Evolutionary conservation across 1,284 basidiomycete genomes (phyloP), one percentile per base, ranked within the genome.

Genomic region (Schizopora paradoxa): DNA sequence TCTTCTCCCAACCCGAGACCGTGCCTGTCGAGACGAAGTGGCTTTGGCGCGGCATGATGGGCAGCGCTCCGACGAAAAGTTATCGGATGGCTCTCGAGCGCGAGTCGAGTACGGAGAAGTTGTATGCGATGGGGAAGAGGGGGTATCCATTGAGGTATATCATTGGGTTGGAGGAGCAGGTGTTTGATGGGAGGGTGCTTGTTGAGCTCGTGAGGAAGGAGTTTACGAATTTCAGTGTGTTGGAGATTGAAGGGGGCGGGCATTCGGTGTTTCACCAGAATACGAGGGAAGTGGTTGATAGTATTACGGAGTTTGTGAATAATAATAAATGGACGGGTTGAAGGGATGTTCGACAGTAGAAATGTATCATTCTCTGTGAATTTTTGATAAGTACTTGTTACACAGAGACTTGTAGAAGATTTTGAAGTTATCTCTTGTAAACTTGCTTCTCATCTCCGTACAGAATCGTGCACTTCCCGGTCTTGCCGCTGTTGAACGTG

Each of bases 261-360:
- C 60, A 61, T 43, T 54, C 58, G 7, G 41, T 56, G 0, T 58
- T 56, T 37, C 44, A 56, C 10, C 58, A 61, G 37, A 28, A 45
- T 13, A 43, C 49, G 14, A 54, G 54, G 16, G 58, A 58, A 41
- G 53, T 56, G 19, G 53, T 59, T 41, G 38, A 43, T 6, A 21
- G 25, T 16, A 43, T 43, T 21, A 34, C 28, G 6, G 26, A 34
- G 11, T 43, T 43, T 16, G 19, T 23, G 21, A n/a, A n/a, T n/a
- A n/a, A n/a, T n/a, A n/a, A n/a, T n/a, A n/a, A n/a, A n/a, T n/a
- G n/a, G n/a, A n/a, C n/a, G n/a, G n/a, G n/a, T n/a, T n/a, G n/a
- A n/a, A n/a, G n/a, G n/a, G n/a, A n/a, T n/a, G n/a, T n/a, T n/a
- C n/a, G n/a, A n/a, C n/a, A n/a, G n/a, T n/a, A n/a, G n/a, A n/a